phyloP scores from a whole-genome alignment of 1,284 basidiomycete species.

The Moesziomyces parantarcticus region DNA sequence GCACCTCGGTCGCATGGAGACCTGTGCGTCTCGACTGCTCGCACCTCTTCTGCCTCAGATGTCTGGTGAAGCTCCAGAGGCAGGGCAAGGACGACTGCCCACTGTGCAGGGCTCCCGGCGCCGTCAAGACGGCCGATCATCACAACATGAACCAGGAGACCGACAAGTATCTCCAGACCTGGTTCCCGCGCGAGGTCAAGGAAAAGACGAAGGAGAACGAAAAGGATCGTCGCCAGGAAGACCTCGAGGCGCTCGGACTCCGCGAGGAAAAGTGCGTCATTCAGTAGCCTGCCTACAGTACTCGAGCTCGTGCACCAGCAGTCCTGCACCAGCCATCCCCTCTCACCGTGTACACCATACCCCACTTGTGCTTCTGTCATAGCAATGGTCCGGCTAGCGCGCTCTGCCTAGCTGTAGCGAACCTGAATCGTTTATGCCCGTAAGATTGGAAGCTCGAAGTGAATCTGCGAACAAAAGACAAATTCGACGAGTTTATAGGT shows the following conservation, averaged over 20 bases:
- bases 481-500: neutral
- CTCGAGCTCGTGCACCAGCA: too few species aligned
- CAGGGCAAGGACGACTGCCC: constrained; percentile 83
- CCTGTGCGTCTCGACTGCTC: constrained; percentile 81
- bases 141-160: constrained; percentile 80
- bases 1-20: constrained; percentile 69
- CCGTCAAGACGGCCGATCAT: constrained; percentile 60
- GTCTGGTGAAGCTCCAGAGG: constrained; percentile 94
- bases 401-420: neutral
- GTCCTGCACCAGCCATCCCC: neutral
- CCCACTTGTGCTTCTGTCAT: neutral
- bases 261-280: constrained; percentile 60
- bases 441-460: neutral
- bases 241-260: constrained; percentile 76
- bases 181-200: constrained; percentile 88
- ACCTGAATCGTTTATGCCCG: neutral
- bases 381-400: constrained; percentile 2
- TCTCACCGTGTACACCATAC: neutral
- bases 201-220: constrained; percentile 83
- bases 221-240: constrained; percentile 79
- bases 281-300: constrained; percentile 6
- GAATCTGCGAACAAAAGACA: neutral
- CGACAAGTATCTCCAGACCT: constrained; percentile 86
- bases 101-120: constrained; percentile 73
- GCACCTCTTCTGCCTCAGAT: constrained; percentile 90